These are phyloP conservation scores for Boletus reticulatus DNA, from an alignment of 768 basidiomycete species.

Conservation along the genomic window DNA sequence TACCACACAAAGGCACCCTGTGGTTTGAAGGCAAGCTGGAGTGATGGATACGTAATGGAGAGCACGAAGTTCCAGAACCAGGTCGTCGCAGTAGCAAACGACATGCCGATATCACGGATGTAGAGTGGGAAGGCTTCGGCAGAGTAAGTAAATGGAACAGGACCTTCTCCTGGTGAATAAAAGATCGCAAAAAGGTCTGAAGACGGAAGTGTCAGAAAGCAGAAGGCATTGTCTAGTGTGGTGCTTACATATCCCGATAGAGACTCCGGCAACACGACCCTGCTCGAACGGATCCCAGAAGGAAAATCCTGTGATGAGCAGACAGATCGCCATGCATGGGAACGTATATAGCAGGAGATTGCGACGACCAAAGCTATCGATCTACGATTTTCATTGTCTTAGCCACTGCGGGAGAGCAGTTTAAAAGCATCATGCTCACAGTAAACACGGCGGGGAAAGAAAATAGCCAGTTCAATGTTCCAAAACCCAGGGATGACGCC, in stretches of 20 bases:
- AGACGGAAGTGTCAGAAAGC: slow-evolving; percentile 6
- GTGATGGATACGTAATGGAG: slow-evolving; percentile 68
- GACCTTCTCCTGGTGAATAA: slow-evolving; percentile 86
- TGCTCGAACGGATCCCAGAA: slow-evolving; percentile 47
- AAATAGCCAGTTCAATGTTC: slow-evolving; percentile 62
- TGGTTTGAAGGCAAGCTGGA: slow-evolving; percentile 60
- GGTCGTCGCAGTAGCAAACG: slow-evolving; percentile 58
- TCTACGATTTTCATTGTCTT: slow-evolving; percentile 35
- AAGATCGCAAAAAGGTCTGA: slow-evolving; percentile 55
- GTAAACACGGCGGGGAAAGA: slow-evolving; percentile 64
- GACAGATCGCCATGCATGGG: slow-evolving; percentile 75
- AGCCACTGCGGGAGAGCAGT: slow-evolving; percentile 7
- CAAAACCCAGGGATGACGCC: slow-evolving; percentile 65
- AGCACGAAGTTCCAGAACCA: slow-evolving; percentile 67
- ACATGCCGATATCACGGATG: slow-evolving; percentile 55
- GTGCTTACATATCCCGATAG: slow-evolving; percentile 52
- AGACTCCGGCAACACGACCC: slow-evolving; percentile 46
- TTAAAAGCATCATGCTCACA: slow-evolving; percentile 27
- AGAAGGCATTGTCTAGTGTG: too few species aligned
- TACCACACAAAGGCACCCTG: slow-evolving; percentile 78
- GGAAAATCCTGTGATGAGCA: slow-evolving; percentile 74
- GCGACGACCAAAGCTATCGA: slow-evolving; percentile 78
- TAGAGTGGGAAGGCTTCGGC: slow-evolving; percentile 90
- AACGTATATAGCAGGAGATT: slow-evolving; percentile 74
- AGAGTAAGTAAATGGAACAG: slow-evolving; percentile 88